Conservation (phyloP, 306 rosid species). For the Gleditsia sinensis region DNA sequence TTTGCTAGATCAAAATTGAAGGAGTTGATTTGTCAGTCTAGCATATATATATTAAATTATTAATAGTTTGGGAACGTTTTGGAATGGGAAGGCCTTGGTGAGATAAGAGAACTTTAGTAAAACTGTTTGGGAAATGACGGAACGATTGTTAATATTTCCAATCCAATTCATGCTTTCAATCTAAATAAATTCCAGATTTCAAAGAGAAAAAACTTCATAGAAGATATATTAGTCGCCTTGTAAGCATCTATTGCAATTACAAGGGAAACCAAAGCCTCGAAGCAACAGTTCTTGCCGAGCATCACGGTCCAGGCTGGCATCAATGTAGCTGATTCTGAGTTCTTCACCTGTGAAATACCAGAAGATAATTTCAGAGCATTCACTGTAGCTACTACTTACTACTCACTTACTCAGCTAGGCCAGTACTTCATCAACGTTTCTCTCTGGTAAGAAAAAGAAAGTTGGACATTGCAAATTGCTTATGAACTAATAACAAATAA, state of each 20-base stretch:
- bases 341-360: slow-evolving; percentile 72
- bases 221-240: slow-evolving; percentile 53
- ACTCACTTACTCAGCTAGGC: neutral
- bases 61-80: too few species aligned
- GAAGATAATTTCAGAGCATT: neutral
- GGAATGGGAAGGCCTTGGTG: too few species aligned
- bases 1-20: too few species aligned
- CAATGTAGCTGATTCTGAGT: slow-evolving; percentile 90
- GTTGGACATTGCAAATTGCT: too few species aligned
- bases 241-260: slow-evolving; percentile 71
- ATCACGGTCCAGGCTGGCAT: slow-evolving; percentile 68
- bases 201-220: neutral
- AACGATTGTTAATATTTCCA: neutral
- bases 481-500: too few species aligned
- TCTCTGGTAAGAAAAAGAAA: neutral
- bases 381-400: neutral
- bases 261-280: slow-evolving; percentile 79
- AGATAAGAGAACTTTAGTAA: too few species aligned
- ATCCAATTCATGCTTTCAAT: neutral
- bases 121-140: neutral
- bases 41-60: too few species aligned
- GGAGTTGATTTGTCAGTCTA: too few species aligned
- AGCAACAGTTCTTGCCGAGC: slow-evolving; percentile 68
- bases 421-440: neutral
- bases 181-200: slow-evolving; percentile 8